Base-by-base conservation (phyloP, 192 early-diverging fungal species). In the Mortierella antarctica region DNA sequence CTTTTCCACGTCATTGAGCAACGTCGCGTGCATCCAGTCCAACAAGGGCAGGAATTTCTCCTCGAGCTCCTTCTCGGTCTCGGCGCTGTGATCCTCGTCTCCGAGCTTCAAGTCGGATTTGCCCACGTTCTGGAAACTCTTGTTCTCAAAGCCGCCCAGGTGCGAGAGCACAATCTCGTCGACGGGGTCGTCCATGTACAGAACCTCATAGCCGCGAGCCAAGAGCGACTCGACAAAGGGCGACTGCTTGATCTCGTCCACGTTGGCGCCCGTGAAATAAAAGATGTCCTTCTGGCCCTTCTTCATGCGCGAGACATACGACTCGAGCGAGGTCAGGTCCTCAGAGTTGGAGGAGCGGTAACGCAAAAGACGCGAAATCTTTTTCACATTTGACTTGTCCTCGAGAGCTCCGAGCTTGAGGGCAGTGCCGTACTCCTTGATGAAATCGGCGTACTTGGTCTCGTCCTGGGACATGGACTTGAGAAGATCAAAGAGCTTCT, bases 141-240 rank as follows among this genome's bases (percentile, higher is more conserved):
- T 93, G 47, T 91, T 93, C 58, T 94, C 88, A 83, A 90, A 97
- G 44, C 88, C 90, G 11, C 74, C 74, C 46, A 98, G 82, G 49
- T 92, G 90, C 51, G 92, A 87, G 82, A 93, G 84, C 61, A 94
- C 83, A 83, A 91, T 92, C 83, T 95, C 93, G 67, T 95, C 93
- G 65, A 95, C 84, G 45, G 90, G 83, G 50, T 93, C 92, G 57
- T 85, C 86, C 86, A 95, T 87, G 79, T 93, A 93, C 57, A 98
- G 86, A 20, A 98, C 96, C 75, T 98, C 95, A 77, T 93, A 93
- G 39, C 94, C 95, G 62, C 95, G 92, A 20, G 93, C 92, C 66
- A 97, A 73, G 15, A 98, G 88, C 23, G 92, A 89, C 84, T 97
- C 98, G 42, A 96, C 89, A 83, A 96, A 95, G n/a, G 98, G 98